phyloP scores from a whole-genome alignment of 164 flowering plant species.

The Vitis rupestris region DNA sequence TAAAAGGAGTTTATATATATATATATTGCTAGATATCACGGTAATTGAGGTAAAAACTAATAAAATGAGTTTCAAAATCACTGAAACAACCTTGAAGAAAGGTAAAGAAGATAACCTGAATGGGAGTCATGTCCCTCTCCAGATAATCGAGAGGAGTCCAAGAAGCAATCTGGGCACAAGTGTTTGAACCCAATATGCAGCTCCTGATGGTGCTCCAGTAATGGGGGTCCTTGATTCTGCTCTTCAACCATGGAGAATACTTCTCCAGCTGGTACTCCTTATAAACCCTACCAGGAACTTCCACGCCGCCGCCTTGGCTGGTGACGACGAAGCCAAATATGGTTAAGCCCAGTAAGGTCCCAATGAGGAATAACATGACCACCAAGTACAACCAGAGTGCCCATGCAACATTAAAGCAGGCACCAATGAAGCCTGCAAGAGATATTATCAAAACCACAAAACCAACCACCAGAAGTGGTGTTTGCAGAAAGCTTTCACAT shows the following conservation, averaged over 20 bases:
- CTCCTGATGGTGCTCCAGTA: conserved; percentile 72
- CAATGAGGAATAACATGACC: conserved; percentile 73
- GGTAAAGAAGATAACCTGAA: conserved; percentile 53
- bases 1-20: too few species aligned
- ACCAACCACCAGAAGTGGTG: conserved; percentile 77
- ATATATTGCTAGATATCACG: too few species aligned
- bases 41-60: too few species aligned
- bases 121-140: conserved; percentile 66
- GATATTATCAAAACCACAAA: conserved; percentile 75
- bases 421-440: conserved; percentile 88
- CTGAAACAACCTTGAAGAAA: background rate
- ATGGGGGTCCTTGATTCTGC: conserved; percentile 44
- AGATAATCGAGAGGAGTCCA: conserved; percentile 92
- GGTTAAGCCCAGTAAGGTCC: conserved; percentile 54
- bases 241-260: conserved; percentile 78
- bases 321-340: conserved; percentile 82
- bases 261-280: conserved; percentile 66
- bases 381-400: conserved; percentile 81
- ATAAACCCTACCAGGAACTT: conserved; percentile 58
- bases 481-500: conserved; percentile 81
- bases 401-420: conserved; percentile 87
- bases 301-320: conserved; percentile 66
- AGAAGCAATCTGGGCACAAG: conserved; percentile 56
- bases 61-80: background rate
- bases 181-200: conserved; percentile 74